These are phyloP conservation scores for Lyophyllum shimeji DNA, from an alignment of 768 basidiomycete species.

Conservation along the genomic window DNA sequence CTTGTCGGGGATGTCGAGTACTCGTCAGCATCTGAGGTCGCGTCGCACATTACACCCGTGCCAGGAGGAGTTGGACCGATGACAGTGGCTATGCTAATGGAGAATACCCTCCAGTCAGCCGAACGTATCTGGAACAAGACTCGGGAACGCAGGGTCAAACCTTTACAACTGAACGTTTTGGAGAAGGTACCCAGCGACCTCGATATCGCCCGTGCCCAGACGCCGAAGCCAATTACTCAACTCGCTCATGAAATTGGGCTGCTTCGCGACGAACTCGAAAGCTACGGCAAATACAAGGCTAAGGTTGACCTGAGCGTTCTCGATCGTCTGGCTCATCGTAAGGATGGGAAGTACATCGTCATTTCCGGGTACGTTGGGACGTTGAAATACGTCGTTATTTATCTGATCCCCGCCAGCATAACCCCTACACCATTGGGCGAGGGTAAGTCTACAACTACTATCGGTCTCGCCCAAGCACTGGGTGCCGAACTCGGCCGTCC, in stretches of 20 bases:
- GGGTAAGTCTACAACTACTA: slow-evolving; percentile 97
- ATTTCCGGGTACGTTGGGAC: slow-evolving; percentile 69
- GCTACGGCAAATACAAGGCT: slow-evolving; percentile 95
- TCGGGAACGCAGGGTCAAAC: slow-evolving; percentile 67
- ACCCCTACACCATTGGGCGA: slow-evolving; percentile 97
- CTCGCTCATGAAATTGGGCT: slow-evolving; percentile 90
- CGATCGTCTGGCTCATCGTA: slow-evolving; percentile 79
- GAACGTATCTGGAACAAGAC: slow-evolving; percentile 75
- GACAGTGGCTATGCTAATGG: slow-evolving; percentile 98
- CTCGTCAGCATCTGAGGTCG: slow-evolving; percentile 68
- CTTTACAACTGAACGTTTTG: slow-evolving; percentile 75
- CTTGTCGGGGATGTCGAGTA: slow-evolving; percentile 96
- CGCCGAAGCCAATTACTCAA: slow-evolving; percentile 82
- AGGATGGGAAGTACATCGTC: slow-evolving; percentile 94
- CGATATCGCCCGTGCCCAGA: slow-evolving; percentile 93
- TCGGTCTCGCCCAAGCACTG: slow-evolving; percentile 94
- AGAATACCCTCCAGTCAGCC: slow-evolving; percentile 86
- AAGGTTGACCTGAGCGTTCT: slow-evolving; percentile 92
- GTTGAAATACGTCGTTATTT: background rate
- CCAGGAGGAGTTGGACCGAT: slow-evolving; percentile 99
- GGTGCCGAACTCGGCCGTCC: slow-evolving; percentile 92
- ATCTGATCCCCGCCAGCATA: slow-evolving; percentile 50
- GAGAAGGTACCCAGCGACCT: slow-evolving; percentile 95
- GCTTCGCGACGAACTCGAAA: slow-evolving; percentile 83
- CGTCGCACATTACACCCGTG: slow-evolving; percentile 94